A percentile compares a stretch with the other conserved stretches of the same genome.
phyloP scores from a whole-genome alignment of 495 filamentous ascomycete species.

The Podospora bellae-mahoneyi region DNA sequence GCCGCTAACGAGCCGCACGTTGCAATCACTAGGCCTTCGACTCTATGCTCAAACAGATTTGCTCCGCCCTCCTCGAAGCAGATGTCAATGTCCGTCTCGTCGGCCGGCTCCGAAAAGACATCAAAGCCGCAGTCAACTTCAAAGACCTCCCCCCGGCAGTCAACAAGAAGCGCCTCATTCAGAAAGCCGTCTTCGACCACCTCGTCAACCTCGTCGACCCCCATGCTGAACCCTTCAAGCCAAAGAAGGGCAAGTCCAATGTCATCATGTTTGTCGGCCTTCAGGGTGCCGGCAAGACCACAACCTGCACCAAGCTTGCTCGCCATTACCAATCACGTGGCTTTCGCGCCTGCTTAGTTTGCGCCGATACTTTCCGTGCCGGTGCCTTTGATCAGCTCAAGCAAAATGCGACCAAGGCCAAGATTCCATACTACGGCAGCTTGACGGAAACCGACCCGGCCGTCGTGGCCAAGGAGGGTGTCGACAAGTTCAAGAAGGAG shows the following conservation, averaged over 20 bases:
- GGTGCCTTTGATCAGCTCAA: slow-evolving; percentile 98
- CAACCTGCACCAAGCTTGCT: slow-evolving; percentile 95
- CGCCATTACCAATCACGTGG: slow-evolving; percentile 91
- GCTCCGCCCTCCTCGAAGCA: slow-evolving; percentile 86
- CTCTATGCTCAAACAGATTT: slow-evolving; percentile 96
- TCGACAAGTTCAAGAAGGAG: slow-evolving; percentile 99
- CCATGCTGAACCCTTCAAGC: slow-evolving; percentile 92
- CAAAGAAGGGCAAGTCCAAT: slow-evolving; percentile 92
- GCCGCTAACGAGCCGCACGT: slow-evolving; percentile 10
- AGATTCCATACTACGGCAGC: slow-evolving; percentile 97
- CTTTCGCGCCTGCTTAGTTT: slow-evolving; percentile 92
- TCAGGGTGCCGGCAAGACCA: slow-evolving; percentile 96
- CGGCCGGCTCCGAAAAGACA: slow-evolving; percentile 84
- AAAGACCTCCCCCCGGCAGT: slow-evolving; percentile 79
- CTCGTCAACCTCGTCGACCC: slow-evolving; percentile 93
- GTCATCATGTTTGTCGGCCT: slow-evolving; percentile 99
- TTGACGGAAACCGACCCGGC: slow-evolving; percentile 95
- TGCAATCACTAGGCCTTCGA: slow-evolving; percentile 75
- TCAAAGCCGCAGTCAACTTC: slow-evolving; percentile 87
- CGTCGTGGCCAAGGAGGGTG: slow-evolving; percentile 86
- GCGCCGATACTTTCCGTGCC: slow-evolving; percentile 96
- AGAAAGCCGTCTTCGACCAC: slow-evolving; percentile 97
- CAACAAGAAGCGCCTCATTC: slow-evolving; percentile 97
- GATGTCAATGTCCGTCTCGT: slow-evolving; percentile 98
- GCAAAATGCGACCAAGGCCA: slow-evolving; percentile 97